These are phyloP conservation scores for Lachnellula suecica DNA, from an alignment of 2,329 filamentous ascomycete species.

Conservation along the genomic window DNA sequence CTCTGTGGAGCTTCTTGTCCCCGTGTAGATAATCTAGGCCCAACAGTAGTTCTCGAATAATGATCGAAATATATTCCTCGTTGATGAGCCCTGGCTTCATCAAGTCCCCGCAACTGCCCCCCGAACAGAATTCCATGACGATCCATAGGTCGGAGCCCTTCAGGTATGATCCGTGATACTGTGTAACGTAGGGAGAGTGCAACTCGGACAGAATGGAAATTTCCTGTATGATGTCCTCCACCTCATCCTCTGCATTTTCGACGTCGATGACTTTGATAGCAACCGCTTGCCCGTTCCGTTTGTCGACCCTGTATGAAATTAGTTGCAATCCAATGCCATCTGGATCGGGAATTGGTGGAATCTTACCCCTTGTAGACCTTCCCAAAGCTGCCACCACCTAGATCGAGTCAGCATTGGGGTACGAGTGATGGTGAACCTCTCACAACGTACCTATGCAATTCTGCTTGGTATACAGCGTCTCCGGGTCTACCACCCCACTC, in stretches of 20 bases:
- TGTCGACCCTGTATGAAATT: conserved; percentile 69
- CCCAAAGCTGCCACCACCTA: conserved; percentile 95
- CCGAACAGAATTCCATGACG: conserved; percentile 98
- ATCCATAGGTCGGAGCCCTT: conserved; percentile 98
- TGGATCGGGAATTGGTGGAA: conserved; percentile 2
- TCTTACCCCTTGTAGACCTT: conserved; percentile 95
- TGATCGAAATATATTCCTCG: conserved; percentile 97
- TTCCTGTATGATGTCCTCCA: conserved; percentile 98
- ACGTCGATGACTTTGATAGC: conserved; percentile 99
- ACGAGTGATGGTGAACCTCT: conserved; percentile 6
- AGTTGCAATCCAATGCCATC: conserved; percentile 12
- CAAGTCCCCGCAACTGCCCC: conserved; percentile 91
- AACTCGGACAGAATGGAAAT: conserved; percentile 96
- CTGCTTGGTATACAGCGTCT: conserved; percentile 90
- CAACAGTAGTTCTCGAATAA: conserved; percentile 83
- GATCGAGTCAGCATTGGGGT: conserved; percentile 25
- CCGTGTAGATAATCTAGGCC: conserved; percentile 91
- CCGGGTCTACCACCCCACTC: conserved; percentile 71
- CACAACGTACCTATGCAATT: conserved; percentile 70
- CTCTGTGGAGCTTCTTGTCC: conserved; percentile 93
- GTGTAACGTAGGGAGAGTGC: conserved; percentile 93
- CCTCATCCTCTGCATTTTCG: conserved; percentile 97
- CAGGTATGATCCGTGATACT: conserved; percentile 95
- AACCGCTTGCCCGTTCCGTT: conserved; percentile 86
- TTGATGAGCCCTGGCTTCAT: conserved; percentile 90